These are phyloP conservation scores for Kluyveromyces lactis DNA, from an alignment of 805 yeast genomes.

Conservation along the genomic window DNA sequence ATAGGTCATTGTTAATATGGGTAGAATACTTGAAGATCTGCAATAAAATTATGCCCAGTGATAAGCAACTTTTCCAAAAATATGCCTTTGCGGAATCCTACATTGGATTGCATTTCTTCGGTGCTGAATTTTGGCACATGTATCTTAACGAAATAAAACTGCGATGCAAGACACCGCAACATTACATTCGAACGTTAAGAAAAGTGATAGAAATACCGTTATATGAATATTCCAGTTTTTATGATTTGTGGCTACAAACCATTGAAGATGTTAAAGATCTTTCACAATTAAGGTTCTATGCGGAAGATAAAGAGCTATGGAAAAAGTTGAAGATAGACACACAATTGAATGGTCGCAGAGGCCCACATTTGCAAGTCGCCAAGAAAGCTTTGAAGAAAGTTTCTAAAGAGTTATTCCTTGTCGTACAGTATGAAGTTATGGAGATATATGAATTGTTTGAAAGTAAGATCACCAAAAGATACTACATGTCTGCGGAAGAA, in stretches of 20 bases:
- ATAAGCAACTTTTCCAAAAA: constrained; percentile 20
- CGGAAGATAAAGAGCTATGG: constrained; percentile 17
- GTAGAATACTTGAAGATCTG: constrained; percentile 23
- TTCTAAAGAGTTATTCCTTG: constrained; percentile 25
- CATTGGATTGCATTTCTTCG: constrained; percentile 27
- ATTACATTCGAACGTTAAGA: constrained; percentile 22
- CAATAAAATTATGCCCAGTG: constrained; percentile 18
- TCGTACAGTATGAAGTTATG: constrained; percentile 23
- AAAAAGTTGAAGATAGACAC: constrained; percentile 19
- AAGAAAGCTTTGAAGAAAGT: constrained; percentile 23
- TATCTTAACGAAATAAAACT: constrained; percentile 22
- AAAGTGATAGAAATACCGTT: constrained; percentile 25
- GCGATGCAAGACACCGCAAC: constrained; percentile 14
- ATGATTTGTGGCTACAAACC: constrained; percentile 23
- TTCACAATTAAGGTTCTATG: constrained; percentile 17
- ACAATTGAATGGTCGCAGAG: constrained; percentile 19
- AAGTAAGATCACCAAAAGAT: constrained; percentile 20
- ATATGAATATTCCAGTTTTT: constrained; percentile 26
- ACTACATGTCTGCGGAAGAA: constrained; percentile 22
- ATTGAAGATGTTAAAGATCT: constrained; percentile 24
- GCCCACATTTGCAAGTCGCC: constrained; percentile 29
- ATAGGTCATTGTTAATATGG: constrained; percentile 28
- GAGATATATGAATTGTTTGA: constrained; percentile 26
- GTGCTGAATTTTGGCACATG: constrained; percentile 30
- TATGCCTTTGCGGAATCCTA: constrained; percentile 25